phyloP scores from a whole-genome alignment of 2,329 filamentous ascomycete species.

The Pyrenophora graminea region DNA sequence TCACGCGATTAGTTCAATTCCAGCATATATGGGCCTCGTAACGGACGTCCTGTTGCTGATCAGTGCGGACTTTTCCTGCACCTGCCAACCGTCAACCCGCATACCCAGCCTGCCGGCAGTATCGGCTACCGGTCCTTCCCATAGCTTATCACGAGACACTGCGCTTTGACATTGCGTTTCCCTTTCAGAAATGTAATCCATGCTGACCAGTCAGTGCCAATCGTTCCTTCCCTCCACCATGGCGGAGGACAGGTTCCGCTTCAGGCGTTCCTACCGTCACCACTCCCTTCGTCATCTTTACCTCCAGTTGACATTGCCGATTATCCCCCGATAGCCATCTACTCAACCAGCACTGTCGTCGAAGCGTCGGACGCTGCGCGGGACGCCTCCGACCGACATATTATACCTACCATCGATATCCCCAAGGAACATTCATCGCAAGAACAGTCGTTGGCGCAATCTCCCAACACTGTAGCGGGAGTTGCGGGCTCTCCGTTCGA shows the following conservation, averaged over 20 bases:
- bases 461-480: slow-evolving; percentile 20
- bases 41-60: neutral
- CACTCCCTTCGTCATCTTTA: slow-evolving; percentile 28
- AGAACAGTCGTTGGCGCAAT: slow-evolving; percentile 24
- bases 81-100: slow-evolving; percentile 3
- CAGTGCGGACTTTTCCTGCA: slow-evolving; percentile 19
- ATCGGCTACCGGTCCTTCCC: slow-evolving; percentile 24
- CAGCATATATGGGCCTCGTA: neutral
- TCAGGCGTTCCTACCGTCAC: slow-evolving; percentile 30
- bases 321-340: slow-evolving; percentile 29
- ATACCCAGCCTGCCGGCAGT: slow-evolving; percentile 21
- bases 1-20: slow-evolving; percentile 18
- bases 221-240: slow-evolving; percentile 42
- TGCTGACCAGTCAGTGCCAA: slow-evolving; percentile 43
- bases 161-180: neutral
- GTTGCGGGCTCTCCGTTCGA: slow-evolving; percentile 17
- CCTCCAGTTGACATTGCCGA: slow-evolving; percentile 29
- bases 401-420: slow-evolving; percentile 36
- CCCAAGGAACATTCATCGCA: slow-evolving; percentile 30
- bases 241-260: slow-evolving; percentile 44
- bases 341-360: slow-evolving; percentile 19
- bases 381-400: slow-evolving; percentile 29
- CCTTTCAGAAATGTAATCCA: slow-evolving; percentile 15
- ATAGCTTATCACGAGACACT: slow-evolving; percentile 6
- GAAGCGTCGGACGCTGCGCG: slow-evolving; percentile 28